These are phyloP conservation scores for Sanghuangporus baumii DNA, from an alignment of 1,284 basidiomycete genomes.

Conservation along the genomic window DNA sequence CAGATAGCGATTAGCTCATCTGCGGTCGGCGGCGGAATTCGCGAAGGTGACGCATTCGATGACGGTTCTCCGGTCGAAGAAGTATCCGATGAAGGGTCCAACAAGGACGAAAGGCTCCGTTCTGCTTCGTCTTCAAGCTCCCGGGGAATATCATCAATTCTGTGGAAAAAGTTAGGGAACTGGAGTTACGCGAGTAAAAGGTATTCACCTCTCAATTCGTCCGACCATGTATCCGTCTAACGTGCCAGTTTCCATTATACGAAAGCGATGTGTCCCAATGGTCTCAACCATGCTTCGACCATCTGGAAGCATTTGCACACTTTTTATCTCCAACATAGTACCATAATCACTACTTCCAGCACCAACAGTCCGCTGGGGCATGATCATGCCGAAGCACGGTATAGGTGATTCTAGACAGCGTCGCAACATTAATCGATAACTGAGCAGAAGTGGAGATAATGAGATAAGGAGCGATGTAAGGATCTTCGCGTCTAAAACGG, in stretches of 20 bases:
- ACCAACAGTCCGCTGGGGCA: constrained; percentile 46
- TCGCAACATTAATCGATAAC: constrained; percentile 88
- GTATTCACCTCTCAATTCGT: constrained; percentile 58
- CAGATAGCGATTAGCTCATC: constrained; percentile 73
- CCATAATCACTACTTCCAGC: constrained; percentile 72
- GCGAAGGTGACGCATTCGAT: constrained; percentile 7
- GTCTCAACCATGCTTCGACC: constrained; percentile 89
- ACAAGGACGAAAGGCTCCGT: constrained; percentile 23
- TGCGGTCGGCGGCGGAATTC: constrained; percentile 23
- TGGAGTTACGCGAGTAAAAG: neutral
- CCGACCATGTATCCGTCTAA: constrained; percentile 90
- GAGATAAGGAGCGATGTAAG: neutral
- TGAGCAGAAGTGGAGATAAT: constrained; percentile 17
- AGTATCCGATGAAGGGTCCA: constrained; percentile 24
- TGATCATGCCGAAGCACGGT: constrained; percentile 88
- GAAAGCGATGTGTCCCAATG: constrained; percentile 79
- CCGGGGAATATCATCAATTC: constrained; percentile 50
- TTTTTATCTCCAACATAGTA: constrained; percentile 88
- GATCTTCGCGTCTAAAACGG: neutral
- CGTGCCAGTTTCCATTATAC: constrained; percentile 74
- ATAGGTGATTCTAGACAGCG: constrained; percentile 75
- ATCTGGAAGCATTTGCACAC: constrained; percentile 83
- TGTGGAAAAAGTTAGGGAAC: constrained; percentile 12
- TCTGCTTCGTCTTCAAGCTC: constrained; percentile 41
- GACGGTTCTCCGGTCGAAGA: constrained; percentile 15